Percentiles rank a stretch among this genome's conserved stretches.
These are phyloP conservation scores for Evernia prunastri DNA, from an alignment of 495 filamentous ascomycete genomes.

Conservation along the genomic window DNA sequence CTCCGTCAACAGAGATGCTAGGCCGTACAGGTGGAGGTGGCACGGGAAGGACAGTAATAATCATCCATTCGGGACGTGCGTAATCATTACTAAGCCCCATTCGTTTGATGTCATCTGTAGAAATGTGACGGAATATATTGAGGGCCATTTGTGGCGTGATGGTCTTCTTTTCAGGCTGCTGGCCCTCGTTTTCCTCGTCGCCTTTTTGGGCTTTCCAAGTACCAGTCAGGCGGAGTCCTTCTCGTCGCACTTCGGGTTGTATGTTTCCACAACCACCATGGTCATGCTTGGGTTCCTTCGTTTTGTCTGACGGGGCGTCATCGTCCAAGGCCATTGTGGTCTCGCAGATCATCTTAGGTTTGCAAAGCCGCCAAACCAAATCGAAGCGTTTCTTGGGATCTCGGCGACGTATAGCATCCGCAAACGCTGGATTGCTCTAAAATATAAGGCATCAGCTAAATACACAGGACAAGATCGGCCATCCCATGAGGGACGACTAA, in stretches of 20 bases:
- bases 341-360: slow-evolving; percentile 76
- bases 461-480: slow-evolving; percentile 43
- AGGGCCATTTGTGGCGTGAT: slow-evolving; percentile 81
- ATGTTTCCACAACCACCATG: slow-evolving; percentile 93
- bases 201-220: slow-evolving; percentile 73
- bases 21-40: slow-evolving; percentile 93
- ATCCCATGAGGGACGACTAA: slow-evolving; percentile 64
- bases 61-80: slow-evolving; percentile 96
- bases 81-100: slow-evolving; percentile 91
- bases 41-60: slow-evolving; percentile 88
- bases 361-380: slow-evolving; percentile 79
- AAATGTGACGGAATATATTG: slow-evolving; percentile 77
- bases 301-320: slow-evolving; percentile 48
- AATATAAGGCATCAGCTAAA: slow-evolving; percentile 56
- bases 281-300: slow-evolving; percentile 45
- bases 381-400: slow-evolving; percentile 93
- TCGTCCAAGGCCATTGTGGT: slow-evolving; percentile 58
- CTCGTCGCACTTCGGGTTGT: slow-evolving; percentile 78
- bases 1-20: slow-evolving; percentile 89
- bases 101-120: slow-evolving; percentile 68
- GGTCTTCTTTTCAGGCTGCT: slow-evolving; percentile 70
- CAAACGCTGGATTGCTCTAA: slow-evolving; percentile 77
- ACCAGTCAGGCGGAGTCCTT: slow-evolving; percentile 74
- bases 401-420: slow-evolving; percentile 69
- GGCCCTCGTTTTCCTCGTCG: slow-evolving; percentile 56